Percentiles rank a stretch among this genome's conserved stretches.
Evolutionary conservation across 345 rosid genomes (phyloP).

Genomic region (Ricinus communis): DNA sequence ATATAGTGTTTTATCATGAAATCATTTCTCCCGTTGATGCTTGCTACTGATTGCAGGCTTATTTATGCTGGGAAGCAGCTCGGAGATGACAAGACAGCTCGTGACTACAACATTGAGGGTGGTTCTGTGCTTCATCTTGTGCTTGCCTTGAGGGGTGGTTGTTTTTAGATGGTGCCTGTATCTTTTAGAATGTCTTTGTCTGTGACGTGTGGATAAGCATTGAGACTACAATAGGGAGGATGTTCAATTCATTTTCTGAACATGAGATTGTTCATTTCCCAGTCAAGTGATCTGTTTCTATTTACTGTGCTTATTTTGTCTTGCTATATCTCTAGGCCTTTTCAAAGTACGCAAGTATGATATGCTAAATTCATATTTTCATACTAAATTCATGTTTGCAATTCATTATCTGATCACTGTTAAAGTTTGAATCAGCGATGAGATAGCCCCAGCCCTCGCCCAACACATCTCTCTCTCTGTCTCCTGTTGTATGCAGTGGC

Average conservation of each 20-base stretch:
- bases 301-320: neutral
- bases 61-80: constrained; percentile 96
- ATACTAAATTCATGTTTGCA: too few species aligned
- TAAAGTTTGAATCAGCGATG: too few species aligned
- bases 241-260: constrained; percentile 3
- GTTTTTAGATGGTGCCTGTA: neutral
- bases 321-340: too few species aligned
- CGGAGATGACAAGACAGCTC: constrained; percentile 91
- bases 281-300: neutral
- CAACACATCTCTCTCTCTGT: too few species aligned
- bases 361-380: too few species aligned
- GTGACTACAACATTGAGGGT: constrained; percentile 89
- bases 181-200: neutral
- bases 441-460: too few species aligned
- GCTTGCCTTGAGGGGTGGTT: constrained; percentile 92
- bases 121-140: constrained; percentile 99
- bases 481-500: too few species aligned
- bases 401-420: too few species aligned
- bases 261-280: neutral
- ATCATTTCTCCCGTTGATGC: neutral
- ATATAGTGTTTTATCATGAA: neutral
- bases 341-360: too few species aligned
- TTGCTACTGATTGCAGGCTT: constrained; percentile 35
- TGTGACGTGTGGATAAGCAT: neutral
- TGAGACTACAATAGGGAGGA: neutral